Evolutionary conservation across 2,329 filamentous ascomycete species (phyloP).

Genomic region (Epichloe baconii): DNA sequence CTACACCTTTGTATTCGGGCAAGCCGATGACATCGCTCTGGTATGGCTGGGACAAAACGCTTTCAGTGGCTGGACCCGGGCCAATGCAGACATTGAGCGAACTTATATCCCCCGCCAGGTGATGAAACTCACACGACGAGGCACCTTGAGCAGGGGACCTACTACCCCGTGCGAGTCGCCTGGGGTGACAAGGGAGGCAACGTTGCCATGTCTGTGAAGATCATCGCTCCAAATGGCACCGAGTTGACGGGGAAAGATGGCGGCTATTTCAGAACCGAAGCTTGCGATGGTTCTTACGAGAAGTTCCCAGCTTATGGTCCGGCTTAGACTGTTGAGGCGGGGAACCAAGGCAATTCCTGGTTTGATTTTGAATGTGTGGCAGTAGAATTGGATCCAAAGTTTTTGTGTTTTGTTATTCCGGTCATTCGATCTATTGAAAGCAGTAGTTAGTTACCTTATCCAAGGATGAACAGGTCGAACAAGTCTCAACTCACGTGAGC

Average conservation of each 20-base stretch:
- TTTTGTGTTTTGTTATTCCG: too few species aligned
- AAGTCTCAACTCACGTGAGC: too few species aligned
- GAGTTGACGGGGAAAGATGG: slow-evolving; percentile 7
- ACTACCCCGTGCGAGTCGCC: slow-evolving; percentile 6
- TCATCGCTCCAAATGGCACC: slow-evolving; percentile 6
- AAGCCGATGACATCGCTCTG: slow-evolving; percentile 7
- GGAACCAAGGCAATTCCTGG: too few species aligned
- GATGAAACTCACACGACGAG: slow-evolving; percentile 5
- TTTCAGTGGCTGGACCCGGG: slow-evolving; percentile 6
- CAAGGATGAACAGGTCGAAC: too few species aligned
- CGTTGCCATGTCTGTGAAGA: slow-evolving; percentile 7
- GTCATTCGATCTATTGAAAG: too few species aligned
- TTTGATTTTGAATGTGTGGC: too few species aligned
- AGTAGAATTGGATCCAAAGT: too few species aligned
- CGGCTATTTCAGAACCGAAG: slow-evolving; percentile 8
- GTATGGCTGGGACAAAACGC: slow-evolving; percentile 7
- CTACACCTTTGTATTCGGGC: slow-evolving; percentile 7
- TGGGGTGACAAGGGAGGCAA: slow-evolving; percentile 7
- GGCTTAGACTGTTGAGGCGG: not conserved
- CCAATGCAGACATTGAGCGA: slow-evolving; percentile 7
- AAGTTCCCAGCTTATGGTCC: slow-evolving; percentile 7
- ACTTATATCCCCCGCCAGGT: slow-evolving; percentile 8
- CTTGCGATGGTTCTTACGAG: slow-evolving; percentile 7
- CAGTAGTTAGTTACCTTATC: too few species aligned
- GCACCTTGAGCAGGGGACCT: slow-evolving; percentile 6